phyloP scores from a whole-genome alignment of 768 basidiomycete genomes.

The Calocera cornea region DNA sequence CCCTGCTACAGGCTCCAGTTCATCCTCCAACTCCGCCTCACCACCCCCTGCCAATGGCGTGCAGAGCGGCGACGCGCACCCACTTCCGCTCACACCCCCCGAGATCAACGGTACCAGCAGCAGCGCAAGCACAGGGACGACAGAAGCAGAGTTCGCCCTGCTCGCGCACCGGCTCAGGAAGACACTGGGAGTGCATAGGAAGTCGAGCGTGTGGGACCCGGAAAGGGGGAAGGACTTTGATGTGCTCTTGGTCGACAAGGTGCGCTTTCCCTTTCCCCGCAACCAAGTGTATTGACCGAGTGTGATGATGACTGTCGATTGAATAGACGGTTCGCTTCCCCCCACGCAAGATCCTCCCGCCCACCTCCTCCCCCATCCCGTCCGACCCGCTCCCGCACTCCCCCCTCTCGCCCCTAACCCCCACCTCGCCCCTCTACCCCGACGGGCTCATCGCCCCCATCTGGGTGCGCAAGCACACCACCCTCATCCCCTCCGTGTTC shows the following conservation, averaged over 20 bases:
- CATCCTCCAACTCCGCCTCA: slow-evolving; percentile 13
- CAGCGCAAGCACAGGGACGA: slow-evolving; percentile 38
- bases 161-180: slow-evolving; percentile 54
- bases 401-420: slow-evolving; percentile 83
- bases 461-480: slow-evolving; percentile 93
- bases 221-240: slow-evolving; percentile 43
- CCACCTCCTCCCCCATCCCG: slow-evolving; percentile 45
- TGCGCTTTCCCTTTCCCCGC: slow-evolving; percentile 13
- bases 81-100: slow-evolving; percentile 18
- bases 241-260: slow-evolving; percentile 71
- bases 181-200: slow-evolving; percentile 33
- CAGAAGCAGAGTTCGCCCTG: slow-evolving; percentile 35
- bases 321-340: slow-evolving; percentile 72
- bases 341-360: slow-evolving; percentile 56
- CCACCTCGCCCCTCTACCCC: slow-evolving; percentile 77
- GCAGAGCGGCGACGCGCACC: slow-evolving; percentile 11
- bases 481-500: slow-evolving; percentile 83
- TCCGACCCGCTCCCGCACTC: slow-evolving; percentile 46
- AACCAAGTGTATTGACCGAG: neutral
- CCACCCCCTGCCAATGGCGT: slow-evolving; percentile 9
- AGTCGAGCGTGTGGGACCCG: slow-evolving; percentile 21
- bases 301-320: neutral
- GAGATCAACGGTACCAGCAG: too few relatives aligned
- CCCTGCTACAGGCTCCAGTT: slow-evolving; percentile 11
- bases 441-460: slow-evolving; percentile 95